These are phyloP conservation scores for Acacia confusa DNA, from an alignment of 306 rosid species.

Conservation along the genomic window DNA sequence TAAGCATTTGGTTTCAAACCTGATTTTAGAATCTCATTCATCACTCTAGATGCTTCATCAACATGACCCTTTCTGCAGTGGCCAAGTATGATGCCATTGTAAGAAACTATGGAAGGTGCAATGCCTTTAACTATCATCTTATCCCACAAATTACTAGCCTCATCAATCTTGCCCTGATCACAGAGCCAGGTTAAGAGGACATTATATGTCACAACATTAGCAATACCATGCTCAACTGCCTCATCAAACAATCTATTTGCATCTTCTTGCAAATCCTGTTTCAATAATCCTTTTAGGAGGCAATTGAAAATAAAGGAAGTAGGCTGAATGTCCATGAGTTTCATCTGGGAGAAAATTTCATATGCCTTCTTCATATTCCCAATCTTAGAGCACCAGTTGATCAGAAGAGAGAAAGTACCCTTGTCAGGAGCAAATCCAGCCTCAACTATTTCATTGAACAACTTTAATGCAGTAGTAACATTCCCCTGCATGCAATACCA, in stretches of 20 bases:
- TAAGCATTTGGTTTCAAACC: conserved; percentile 62
- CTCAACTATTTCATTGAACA: conserved; percentile 44
- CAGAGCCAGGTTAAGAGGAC: conserved; percentile 56
- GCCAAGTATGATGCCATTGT: conserved; percentile 63
- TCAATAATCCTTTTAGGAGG: conserved; percentile 51
- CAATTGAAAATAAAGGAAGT: conserved; percentile 46
- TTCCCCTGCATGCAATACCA: conserved; percentile 59
- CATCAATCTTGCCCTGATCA: conserved; percentile 51
- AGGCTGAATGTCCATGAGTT: conserved; percentile 47
- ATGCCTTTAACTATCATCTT: conserved; percentile 57
- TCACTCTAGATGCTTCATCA: conserved; percentile 51
- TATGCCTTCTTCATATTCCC: conserved; percentile 60
- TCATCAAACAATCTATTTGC: conserved; percentile 60
- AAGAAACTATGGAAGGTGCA: conserved; percentile 56
- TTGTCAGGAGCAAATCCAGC: conserved; percentile 51
- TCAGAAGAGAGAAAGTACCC: conserved; percentile 53
- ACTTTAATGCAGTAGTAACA: conserved; percentile 53
- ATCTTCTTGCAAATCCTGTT: conserved; percentile 43
- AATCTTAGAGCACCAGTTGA: conserved; percentile 53
- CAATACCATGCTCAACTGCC: conserved; percentile 58
- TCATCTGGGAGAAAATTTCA: conserved; percentile 68
- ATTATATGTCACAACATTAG: conserved; percentile 56
- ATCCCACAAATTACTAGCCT: conserved; percentile 62
- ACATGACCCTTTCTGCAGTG: conserved; percentile 53
- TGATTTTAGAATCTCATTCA: conserved; percentile 49